Conservation (phyloP, 176 grass and related monocot genomes). For the Lolium rigidum region DNA sequence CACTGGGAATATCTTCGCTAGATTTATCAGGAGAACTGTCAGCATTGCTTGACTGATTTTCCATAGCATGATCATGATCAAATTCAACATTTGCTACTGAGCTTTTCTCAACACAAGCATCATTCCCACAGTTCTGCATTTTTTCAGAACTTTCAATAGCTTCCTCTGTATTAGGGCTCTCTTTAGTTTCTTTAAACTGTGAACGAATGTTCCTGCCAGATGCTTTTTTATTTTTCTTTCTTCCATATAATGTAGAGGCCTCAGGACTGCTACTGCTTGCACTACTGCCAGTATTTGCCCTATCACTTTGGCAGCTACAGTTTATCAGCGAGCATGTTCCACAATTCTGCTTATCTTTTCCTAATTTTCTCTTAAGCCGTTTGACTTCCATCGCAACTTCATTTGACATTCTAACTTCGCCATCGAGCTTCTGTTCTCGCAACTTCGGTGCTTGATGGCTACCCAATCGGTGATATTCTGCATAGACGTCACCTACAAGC, state of each 20-base stretch:
- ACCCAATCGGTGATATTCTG: conserved; percentile 77
- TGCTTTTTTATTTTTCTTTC: conserved; percentile 85
- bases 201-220: conserved; percentile 46
- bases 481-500: conserved; percentile 92
- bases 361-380: conserved; percentile 94
- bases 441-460: conserved; percentile 56
- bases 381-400: conserved; percentile 98
- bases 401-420: conserved; percentile 80
- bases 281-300: conserved; percentile 86
- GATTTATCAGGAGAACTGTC: conserved; percentile 46
- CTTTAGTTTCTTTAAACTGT: conserved; percentile 41
- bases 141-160: conserved; percentile 43
- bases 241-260: conserved; percentile 51
- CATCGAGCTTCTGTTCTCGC: conserved; percentile 54
- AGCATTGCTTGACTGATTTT: conserved; percentile 32
- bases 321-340: conserved; percentile 89
- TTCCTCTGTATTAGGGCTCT: conserved; percentile 32
- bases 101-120: conserved; percentile 36
- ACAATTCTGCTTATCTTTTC: conserved; percentile 82
- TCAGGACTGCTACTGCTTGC: conserved; percentile 88
- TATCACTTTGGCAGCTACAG: conserved; percentile 95
- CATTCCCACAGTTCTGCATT: conserved; percentile 39
- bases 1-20: conserved; percentile 48
- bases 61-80: conserved; percentile 14
- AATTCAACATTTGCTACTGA: conserved; percentile 26